phyloP scores from a whole-genome alignment of 2,329 filamentous ascomycete species.

The Microcyclosporella mali region DNA sequence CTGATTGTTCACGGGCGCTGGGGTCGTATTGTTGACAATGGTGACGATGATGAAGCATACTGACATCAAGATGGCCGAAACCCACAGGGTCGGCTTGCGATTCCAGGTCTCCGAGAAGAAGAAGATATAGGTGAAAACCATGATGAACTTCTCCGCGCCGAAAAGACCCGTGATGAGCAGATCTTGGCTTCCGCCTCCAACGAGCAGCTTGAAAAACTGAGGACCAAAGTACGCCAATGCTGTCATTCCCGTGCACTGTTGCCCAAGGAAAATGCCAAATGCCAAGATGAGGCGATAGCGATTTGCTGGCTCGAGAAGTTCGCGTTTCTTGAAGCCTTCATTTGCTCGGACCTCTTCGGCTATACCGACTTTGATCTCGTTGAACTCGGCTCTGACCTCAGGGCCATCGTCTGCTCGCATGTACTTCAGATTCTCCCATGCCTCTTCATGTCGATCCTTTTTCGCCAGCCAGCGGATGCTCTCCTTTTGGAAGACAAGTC shows the following conservation, averaged over 20 bases:
- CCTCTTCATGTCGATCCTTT: conserved; percentile 41
- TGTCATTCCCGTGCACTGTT: conserved; percentile 50
- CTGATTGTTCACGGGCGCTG: conserved; percentile 20
- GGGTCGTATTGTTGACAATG: conserved; percentile 30
- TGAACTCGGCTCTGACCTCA: conserved; percentile 41
- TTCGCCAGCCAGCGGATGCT: conserved; percentile 48
- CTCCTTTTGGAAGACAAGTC: conserved; percentile 46
- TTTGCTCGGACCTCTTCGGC: conserved; percentile 42
- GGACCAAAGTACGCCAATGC: conserved; percentile 51
- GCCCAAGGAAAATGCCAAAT: conserved; percentile 46
- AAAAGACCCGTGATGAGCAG: conserved; percentile 50
- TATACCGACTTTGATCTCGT: conserved; percentile 46
- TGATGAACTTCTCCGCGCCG: conserved; percentile 48
- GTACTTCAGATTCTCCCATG: conserved; percentile 46
- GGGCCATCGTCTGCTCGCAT: conserved; percentile 42
- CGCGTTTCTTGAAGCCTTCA: conserved; percentile 28
- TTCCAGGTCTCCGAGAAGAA: conserved; percentile 48
- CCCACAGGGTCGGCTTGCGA: conserved; percentile 27
- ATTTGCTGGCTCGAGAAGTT: conserved; percentile 41
- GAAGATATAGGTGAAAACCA: conserved; percentile 44
- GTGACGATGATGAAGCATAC: conserved; percentile 32
- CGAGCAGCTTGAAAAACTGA: conserved; percentile 50
- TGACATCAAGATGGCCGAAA: conserved; percentile 30
- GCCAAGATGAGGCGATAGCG: conserved; percentile 43
- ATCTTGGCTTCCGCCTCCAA: conserved; percentile 40